phyloP scores from a whole-genome alignment of 306 rosid species.

The Purshia tridentata region DNA sequence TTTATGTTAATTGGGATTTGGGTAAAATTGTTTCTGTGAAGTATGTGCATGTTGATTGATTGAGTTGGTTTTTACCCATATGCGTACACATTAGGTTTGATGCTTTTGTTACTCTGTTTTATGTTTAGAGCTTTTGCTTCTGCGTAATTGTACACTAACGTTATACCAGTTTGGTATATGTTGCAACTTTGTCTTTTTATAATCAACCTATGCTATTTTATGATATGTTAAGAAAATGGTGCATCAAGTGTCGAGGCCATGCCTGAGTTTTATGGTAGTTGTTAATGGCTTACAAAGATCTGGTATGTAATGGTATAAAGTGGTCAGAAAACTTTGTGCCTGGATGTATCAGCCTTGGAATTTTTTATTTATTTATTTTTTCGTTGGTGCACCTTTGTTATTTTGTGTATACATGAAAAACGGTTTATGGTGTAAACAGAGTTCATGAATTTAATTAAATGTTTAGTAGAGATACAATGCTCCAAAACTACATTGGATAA shows the following conservation, averaged over 20 bases:
- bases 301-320: background rate
- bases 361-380: background rate
- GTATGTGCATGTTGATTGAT: background rate
- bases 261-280: background rate
- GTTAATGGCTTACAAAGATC: background rate
- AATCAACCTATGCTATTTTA: background rate
- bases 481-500: too few relatives aligned
- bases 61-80: background rate
- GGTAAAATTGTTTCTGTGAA: too few relatives aligned
- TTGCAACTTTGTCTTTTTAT: background rate
- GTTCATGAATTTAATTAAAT: too few relatives aligned
- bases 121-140: background rate
- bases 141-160: background rate
- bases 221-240: background rate
- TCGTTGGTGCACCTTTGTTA: background rate
- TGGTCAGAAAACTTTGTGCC: background rate
- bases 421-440: too few relatives aligned
- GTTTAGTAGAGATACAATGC: too few relatives aligned
- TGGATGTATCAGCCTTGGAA: background rate
- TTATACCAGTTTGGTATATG: background rate
- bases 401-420: too few relatives aligned
- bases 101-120: background rate
- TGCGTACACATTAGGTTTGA: background rate
- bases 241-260: background rate
- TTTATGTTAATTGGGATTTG: background rate